Conservation (phyloP, 139 green algal genomes). For the Micromonas commoda region DNA sequence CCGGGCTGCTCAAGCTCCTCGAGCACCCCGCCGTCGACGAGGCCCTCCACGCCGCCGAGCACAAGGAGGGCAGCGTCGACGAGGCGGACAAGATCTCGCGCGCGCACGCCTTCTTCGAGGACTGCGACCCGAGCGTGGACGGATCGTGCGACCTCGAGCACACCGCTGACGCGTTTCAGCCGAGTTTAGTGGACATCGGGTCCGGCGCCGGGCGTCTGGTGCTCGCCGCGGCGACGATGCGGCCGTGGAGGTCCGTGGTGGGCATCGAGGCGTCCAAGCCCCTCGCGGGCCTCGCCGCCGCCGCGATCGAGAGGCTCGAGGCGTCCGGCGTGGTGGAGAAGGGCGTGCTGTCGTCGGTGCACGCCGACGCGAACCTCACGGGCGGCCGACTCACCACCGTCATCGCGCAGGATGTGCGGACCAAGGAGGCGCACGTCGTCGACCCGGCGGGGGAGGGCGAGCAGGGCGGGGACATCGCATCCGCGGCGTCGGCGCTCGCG, state of each 20-base stretch:
- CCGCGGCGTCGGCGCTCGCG: no score
- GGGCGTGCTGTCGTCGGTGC: neutral
- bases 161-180: no score
- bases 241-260: neutral
- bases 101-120: no score
- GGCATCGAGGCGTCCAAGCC: neutral
- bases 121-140: no score
- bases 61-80: neutral
- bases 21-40: neutral
- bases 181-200: neutral
- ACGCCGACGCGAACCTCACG: neutral
- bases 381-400: no score
- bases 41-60: neutral
- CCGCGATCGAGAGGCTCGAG: neutral
- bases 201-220: neutral
- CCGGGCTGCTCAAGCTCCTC: neutral
- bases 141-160: no score
- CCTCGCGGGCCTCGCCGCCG: neutral
- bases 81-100: no score
- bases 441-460: no score
- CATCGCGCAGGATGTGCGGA: no score
- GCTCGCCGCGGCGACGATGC: neutral
- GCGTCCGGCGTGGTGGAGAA: neutral
- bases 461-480: neutral
- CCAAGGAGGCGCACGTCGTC: no score